Conservation (phyloP, 495 filamentous ascomycete species). For the Penicillium goetzii region DNA sequence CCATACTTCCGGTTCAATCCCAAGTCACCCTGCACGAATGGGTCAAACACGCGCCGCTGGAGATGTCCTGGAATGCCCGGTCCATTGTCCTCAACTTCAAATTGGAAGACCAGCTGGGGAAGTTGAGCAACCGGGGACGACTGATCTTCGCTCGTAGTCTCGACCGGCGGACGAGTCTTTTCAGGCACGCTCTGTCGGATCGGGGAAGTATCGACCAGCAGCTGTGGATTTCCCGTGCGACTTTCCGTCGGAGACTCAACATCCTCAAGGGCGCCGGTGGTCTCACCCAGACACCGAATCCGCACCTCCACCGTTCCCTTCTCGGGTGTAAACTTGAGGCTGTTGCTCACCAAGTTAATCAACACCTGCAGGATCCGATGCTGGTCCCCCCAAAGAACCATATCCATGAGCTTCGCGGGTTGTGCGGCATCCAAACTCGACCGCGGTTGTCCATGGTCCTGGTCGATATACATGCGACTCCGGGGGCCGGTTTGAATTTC, state of each 20-base stretch:
- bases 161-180: not conserved
- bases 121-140: not conserved
- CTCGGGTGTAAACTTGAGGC: slow-evolving; percentile 86
- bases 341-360: slow-evolving; percentile 92
- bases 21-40: slow-evolving; percentile 90
- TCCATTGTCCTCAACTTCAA: slow-evolving; percentile 87
- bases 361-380: slow-evolving; percentile 86
- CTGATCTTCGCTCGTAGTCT: not conserved
- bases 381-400: slow-evolving; percentile 86
- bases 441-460: slow-evolving; percentile 39
- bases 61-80: slow-evolving; percentile 83
- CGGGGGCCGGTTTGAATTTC: slow-evolving; percentile 21
- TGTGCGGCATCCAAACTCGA: slow-evolving; percentile 61
- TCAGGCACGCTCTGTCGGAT: not conserved
- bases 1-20: slow-evolving; percentile 88
- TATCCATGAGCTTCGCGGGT: slow-evolving; percentile 68
- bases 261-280: slow-evolving; percentile 30
- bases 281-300: slow-evolving; percentile 64
- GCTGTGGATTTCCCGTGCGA: not conserved
- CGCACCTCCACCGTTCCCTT: slow-evolving; percentile 73
- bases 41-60: slow-evolving; percentile 85
- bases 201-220: not conserved
- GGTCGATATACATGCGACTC: slow-evolving; percentile 49
- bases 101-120: slow-evolving; percentile 68
- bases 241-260: slow-evolving; percentile 9